Base-by-base conservation (phyloP, 2,329 filamentous ascomycete species). In the Botrytis byssoidea region DNA sequence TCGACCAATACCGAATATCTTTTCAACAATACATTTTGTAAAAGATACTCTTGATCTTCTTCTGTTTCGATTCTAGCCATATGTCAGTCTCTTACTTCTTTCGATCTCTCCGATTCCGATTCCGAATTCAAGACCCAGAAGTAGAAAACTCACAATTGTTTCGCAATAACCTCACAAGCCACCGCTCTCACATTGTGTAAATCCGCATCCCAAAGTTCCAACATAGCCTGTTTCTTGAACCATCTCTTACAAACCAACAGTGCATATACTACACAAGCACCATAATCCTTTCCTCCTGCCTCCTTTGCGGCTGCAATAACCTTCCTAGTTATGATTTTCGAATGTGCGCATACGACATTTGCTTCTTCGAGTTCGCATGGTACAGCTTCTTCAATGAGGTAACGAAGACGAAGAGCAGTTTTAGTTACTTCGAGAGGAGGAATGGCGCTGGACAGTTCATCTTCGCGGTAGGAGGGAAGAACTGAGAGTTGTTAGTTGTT, bases 141-240 rank as follows among this genome's bases (percentile, higher is more conserved):
- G n/a, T 7, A 7, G 8, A 57, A 46, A 32, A 80, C 85, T 79
- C 79, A 88, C 87, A 91, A 85, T 37, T 88, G 86, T 85, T 98
- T 99, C 32, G 96, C 95, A 79, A 99, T 92, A 66, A 98, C 91
- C 82, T 98, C 94, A 80, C 94, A 97, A 22, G 96, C 95, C 3
- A 88, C 85, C 2, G 94, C 93, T 44, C 95, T 89, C 55, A 96
- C 85, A 60, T 91, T 84, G 81, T 97, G 93, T 57, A 98, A 86
- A 74, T 94, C 92, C 10, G 95, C 91, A 82, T 99, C 95, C 94
- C 95, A 99, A 3, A 98, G 88, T 85, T 99, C 96, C 10, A 91
- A 82, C 42, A 87, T 76, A 2, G 94, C 90, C 83, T 98, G 95
- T 75, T 89, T 89, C 80, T 89, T 91, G 83, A 98, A 98, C 90